phyloP scores from a whole-genome alignment of 2,329 filamentous ascomycete species.

The Botrytis sinoallii region DNA sequence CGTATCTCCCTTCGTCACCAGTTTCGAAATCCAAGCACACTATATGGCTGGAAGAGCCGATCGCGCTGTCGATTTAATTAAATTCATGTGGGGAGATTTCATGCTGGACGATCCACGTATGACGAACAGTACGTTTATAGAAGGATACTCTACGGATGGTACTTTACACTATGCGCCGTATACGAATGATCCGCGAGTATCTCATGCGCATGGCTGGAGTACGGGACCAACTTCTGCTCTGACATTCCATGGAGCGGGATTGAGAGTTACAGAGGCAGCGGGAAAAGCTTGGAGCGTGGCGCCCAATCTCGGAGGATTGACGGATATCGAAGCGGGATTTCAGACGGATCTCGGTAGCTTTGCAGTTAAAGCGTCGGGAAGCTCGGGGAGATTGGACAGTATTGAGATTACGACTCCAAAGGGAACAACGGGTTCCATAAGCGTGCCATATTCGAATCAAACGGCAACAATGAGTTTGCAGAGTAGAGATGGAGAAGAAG shows the following conservation, averaged over 20 bases:
- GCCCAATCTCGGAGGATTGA: constrained; percentile 43
- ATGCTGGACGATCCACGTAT: constrained; percentile 51
- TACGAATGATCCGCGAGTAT: constrained; percentile 39
- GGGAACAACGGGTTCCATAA: background rate
- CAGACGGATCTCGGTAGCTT: constrained; percentile 42
- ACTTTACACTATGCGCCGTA: constrained; percentile 51
- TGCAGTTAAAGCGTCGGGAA: constrained; percentile 27
- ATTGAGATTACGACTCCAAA: background rate
- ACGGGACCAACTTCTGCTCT: constrained; percentile 48
- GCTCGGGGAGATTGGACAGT: background rate
- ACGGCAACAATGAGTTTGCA: background rate
- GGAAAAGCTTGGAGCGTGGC: constrained; percentile 41
- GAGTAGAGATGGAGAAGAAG: background rate
- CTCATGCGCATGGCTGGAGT: constrained; percentile 51
- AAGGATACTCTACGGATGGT: constrained; percentile 56
- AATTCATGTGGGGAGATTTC: constrained; percentile 59
- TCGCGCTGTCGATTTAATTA: constrained; percentile 55
- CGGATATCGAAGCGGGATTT: constrained; percentile 42
- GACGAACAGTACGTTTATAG: constrained; percentile 57
- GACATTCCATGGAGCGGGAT: constrained; percentile 45
- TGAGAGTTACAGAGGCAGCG: constrained; percentile 39
- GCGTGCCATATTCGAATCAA: background rate
- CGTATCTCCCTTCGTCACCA: constrained; percentile 56
- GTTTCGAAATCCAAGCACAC: constrained; percentile 58
- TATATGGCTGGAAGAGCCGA: constrained; percentile 46